These are phyloP conservation scores for Biancaea sappan DNA, from an alignment of 306 rosid genomes.

Conservation along the genomic window DNA sequence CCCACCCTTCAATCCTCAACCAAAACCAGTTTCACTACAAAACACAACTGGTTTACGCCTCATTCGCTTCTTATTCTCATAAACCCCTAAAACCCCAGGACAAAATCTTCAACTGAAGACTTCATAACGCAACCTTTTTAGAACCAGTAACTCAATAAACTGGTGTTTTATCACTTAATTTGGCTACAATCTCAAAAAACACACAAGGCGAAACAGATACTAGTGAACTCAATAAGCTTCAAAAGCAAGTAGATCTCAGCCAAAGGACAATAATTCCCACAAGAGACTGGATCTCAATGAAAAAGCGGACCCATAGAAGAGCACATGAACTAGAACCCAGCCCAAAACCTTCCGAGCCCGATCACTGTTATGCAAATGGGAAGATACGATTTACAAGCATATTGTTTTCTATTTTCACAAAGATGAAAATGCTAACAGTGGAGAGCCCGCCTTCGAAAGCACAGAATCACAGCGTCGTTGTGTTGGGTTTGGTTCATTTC, in stretches of 20 bases:
- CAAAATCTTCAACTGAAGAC: conserved; percentile 25
- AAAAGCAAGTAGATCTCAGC: conserved; percentile 17
- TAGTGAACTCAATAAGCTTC: conserved; percentile 28
- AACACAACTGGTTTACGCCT: conserved; percentile 38
- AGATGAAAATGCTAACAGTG: background rate
- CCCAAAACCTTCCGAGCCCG: conserved; percentile 26
- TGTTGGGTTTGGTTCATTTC: conserved; percentile 29
- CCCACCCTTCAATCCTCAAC: conserved; percentile 45
- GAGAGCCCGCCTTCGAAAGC: background rate
- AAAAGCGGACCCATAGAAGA: conserved; percentile 28
- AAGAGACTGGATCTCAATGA: conserved; percentile 42
- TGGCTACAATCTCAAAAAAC: background rate
- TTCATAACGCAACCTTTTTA: background rate
- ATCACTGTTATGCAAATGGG: background rate
- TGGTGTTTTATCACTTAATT: background rate
- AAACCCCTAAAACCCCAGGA: conserved; percentile 46
- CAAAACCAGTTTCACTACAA: conserved; percentile 32
- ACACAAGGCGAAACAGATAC: too few relatives aligned
- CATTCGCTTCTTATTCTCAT: conserved; percentile 56
- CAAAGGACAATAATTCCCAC: background rate
- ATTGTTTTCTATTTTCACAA: too few relatives aligned
- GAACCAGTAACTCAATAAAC: background rate
- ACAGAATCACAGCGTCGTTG: background rate
- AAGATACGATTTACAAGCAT: too few relatives aligned
- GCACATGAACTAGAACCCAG: conserved; percentile 15